Base-by-base conservation (phyloP, 148 eudicot species). In the Limonium bicolor region DNA sequence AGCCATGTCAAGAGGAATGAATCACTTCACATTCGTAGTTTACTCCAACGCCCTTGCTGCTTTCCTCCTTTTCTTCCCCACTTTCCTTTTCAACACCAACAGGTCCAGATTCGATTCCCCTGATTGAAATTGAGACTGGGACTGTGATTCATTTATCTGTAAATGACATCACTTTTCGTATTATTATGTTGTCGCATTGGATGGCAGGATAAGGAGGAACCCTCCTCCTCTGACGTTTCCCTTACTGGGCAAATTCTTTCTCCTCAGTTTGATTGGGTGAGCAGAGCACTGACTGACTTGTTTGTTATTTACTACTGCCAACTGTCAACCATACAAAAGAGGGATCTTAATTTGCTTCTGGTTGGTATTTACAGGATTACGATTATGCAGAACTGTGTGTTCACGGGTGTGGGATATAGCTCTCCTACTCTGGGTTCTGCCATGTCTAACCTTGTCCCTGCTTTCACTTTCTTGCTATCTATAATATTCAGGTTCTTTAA, bases 381-480 rank as follows among this genome's bases (percentile, higher is more conserved):
- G 14, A 31, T 62, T 28, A 41, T 62, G 61, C 73, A 68, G 40
- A 57, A 68, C 53, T 57, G 73, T 49, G 73, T 57, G 20, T 59
- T 58, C 25, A 71, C 71, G 17, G 79, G 79, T 30, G 40, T 73
- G 46, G 56, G 38, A 24, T 65, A 58, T 38, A 69, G 75, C 69
- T 73, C 80, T 20, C 80, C 80, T 45, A 73, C 75, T 5, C 69
- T 73, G 20, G 65, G 62, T 35, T 65, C 80, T 27, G 80, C 80
- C 24, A 54, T 73, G 63, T 56, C 63, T 60, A 73, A 54, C 42
- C 45, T 73, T 17, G 48, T 69, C 33, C 80, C 80, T 17, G 80
- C 74, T 46, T 69, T 69, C 58, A 69, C 80, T 36, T 73, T 69
- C 61, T 11, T 69, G 36, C 75, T 73, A 31, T 70, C 75, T 56